phyloP scores from a whole-genome alignment of 768 basidiomycete genomes.

The Kwoniella heveanensis region DNA sequence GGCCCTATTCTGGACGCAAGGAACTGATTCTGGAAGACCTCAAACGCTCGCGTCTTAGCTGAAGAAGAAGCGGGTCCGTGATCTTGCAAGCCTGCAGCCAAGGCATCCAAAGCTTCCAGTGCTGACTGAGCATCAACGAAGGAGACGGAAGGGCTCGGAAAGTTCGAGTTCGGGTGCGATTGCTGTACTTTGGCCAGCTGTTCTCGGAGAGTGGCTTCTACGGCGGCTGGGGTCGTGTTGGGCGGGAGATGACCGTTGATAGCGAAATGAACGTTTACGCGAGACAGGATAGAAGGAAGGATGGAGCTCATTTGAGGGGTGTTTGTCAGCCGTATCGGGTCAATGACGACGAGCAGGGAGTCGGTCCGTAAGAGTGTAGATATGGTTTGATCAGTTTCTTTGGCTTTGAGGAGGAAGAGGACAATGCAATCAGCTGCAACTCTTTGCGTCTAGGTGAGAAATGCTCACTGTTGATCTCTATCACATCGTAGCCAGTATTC shows the following conservation, averaged over 20 bases:
- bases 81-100: constrained; percentile 20
- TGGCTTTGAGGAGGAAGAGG: too few species aligned
- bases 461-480: constrained; percentile 37
- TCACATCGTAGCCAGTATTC: constrained; percentile 28
- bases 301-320: constrained; percentile 21
- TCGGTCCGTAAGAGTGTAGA: constrained; percentile 34
- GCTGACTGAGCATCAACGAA: constrained; percentile 32
- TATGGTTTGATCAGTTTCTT: constrained; percentile 8
- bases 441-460: too few species aligned
- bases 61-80: constrained; percentile 11
- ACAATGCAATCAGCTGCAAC: too few species aligned
- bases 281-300: constrained; percentile 14
- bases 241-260: constrained; percentile 44
- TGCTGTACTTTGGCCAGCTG: constrained; percentile 6
- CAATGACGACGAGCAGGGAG: constrained; percentile 38
- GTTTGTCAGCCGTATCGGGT: constrained; percentile 44
- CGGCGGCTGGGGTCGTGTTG: background rate
- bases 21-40: constrained; percentile 28
- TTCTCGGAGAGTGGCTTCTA: constrained; percentile 13
- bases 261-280: constrained; percentile 28
- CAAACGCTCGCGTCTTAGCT: constrained; percentile 18
- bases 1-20: constrained; percentile 25
- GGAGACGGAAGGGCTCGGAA: constrained; percentile 5
- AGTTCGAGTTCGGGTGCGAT: background rate
- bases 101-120: constrained; percentile 26